Evolutionary conservation across 1,284 basidiomycete genomes (phyloP).

Genomic region (Ustilago hordei): DNA sequence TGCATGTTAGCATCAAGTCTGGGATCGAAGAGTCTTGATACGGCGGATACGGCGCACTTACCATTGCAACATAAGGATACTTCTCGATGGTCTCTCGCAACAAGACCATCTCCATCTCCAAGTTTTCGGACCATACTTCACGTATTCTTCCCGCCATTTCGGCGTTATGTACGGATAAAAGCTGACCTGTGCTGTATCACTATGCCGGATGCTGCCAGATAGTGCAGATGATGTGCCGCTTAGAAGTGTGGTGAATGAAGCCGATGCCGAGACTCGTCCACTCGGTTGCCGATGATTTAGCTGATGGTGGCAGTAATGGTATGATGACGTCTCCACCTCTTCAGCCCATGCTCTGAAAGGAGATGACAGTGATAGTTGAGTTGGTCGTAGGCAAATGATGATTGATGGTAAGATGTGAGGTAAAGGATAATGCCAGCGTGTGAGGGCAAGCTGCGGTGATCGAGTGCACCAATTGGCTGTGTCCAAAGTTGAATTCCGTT

Average conservation of each 20-base stretch:
- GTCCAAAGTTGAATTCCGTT: conserved; percentile 1
- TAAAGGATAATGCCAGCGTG: conserved; percentile 8
- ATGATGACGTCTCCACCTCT: neutral
- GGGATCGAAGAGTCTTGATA: neutral
- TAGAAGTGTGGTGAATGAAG: neutral
- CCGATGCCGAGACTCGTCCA: neutral
- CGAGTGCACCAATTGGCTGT: conserved; percentile 19
- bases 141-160: conserved; percentile 65
- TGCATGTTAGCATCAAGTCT: neutral
- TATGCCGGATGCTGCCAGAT: neutral
- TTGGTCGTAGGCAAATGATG: neutral
- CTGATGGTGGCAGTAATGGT: neutral
- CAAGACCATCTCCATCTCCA: conserved; percentile 89
- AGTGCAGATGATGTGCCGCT: neutral
- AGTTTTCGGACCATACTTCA: conserved; percentile 94
- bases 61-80: conserved; percentile 94
- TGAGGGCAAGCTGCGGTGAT: conserved; percentile 28
- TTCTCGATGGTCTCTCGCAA: conserved; percentile 87
- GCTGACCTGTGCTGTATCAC: neutral
- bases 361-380: neutral
- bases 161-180: conserved; percentile 7
- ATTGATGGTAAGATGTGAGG: conserved; percentile 6
- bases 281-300: neutral
- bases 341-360: neutral
- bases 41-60: conserved; percentile 7